Evolutionary conservation across 768 basidiomycete genomes (phyloP).

Genomic region (Termitomyces bulborhizus): DNA sequence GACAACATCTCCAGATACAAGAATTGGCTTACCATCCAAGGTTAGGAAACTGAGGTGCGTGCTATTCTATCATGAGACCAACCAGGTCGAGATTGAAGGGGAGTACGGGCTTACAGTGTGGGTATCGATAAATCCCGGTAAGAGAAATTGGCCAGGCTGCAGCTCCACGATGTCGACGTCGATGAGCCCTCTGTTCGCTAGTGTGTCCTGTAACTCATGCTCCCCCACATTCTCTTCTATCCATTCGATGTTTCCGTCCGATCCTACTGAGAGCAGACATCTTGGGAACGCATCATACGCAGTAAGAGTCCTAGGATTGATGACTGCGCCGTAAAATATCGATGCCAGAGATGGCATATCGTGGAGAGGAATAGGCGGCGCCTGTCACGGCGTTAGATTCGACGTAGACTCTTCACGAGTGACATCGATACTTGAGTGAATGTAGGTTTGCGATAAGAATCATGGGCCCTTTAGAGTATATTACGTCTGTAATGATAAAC

Average conservation of each 20-base stretch:
- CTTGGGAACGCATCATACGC: constrained; percentile 40
- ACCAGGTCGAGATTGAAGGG: not conserved
- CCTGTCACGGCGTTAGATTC: constrained; percentile 10
- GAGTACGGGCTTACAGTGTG: constrained; percentile 61
- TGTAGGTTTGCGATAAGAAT: no score
- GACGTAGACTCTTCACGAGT: constrained; percentile 43
- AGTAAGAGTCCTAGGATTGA: constrained; percentile 44
- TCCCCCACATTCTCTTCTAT: constrained; percentile 52
- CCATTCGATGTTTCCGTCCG: constrained; percentile 57
- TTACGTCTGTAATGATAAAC: no score
- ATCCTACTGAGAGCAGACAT: constrained; percentile 49
- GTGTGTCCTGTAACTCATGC: constrained; percentile 39
- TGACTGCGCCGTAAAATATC: constrained; percentile 47
- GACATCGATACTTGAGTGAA: no score
- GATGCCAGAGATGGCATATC: constrained; percentile 7
- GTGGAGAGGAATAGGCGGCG: not conserved
- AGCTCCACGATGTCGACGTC: constrained; percentile 39
- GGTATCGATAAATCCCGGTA: constrained; percentile 90
- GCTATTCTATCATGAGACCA: constrained; percentile 31
- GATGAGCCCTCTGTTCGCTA: constrained; percentile 44
- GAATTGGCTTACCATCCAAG: constrained; percentile 44
- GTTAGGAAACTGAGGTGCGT: constrained; percentile 78
- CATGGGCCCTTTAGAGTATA: no score
- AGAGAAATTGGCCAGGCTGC: constrained; percentile 57
- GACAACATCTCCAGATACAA: not conserved